Conservation (phyloP, 495 filamentous ascomycete genomes). For the Podospora comata region DNA sequence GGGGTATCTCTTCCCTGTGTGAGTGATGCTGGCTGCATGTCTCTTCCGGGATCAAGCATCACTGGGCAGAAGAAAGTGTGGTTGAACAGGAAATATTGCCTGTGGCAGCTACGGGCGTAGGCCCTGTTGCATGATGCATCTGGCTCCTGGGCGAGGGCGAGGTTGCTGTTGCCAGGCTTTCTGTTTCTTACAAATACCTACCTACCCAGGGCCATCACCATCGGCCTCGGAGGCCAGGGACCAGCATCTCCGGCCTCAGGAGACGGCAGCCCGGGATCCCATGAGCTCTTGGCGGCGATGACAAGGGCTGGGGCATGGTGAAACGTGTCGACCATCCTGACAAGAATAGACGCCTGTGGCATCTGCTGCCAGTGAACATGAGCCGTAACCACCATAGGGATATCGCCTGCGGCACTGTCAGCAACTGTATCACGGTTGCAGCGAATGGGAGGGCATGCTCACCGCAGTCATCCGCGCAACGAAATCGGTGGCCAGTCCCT, state of each 20-base stretch:
- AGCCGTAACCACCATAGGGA: background rate
- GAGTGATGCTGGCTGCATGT: slow-evolving; percentile 17
- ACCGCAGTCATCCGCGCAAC: background rate
- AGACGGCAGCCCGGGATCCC: background rate
- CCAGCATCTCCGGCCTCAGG: background rate
- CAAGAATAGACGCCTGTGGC: background rate
- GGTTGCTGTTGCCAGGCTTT: background rate
- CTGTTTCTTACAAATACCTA: background rate
- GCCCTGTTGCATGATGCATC: slow-evolving; percentile 21
- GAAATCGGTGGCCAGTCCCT: no score
- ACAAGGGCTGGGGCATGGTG: slow-evolving; percentile 12
- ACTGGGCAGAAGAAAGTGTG: slow-evolving; percentile 21
- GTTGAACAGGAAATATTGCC: slow-evolving; percentile 34
- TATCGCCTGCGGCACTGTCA: background rate
- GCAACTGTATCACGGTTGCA: background rate
- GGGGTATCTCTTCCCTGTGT: slow-evolving; percentile 11
- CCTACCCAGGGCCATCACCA: background rate
- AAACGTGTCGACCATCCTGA: slow-evolving; percentile 5
- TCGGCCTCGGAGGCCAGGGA: slow-evolving; percentile 10
- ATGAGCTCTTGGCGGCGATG: background rate
- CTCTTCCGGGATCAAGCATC: slow-evolving; percentile 30
- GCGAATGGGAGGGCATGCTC: background rate
- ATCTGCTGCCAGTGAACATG: background rate
- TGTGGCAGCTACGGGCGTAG: slow-evolving; percentile 35
- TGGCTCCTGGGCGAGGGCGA: slow-evolving; percentile 11